Conservation (phyloP, 2,329 filamentous ascomycete genomes). For the Coniella lustricola region DNA sequence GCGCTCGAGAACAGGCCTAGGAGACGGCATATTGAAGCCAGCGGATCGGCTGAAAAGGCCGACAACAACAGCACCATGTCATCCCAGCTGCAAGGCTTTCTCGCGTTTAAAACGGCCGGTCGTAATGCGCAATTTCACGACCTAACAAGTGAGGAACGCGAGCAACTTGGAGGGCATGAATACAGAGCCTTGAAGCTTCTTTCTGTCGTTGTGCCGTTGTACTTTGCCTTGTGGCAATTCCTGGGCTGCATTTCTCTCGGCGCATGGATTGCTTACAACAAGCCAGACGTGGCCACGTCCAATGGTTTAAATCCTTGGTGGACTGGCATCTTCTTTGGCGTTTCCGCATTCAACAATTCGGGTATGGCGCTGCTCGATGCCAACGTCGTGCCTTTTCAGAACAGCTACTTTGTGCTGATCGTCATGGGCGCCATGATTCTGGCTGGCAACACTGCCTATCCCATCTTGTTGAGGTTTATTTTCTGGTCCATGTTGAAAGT, state of each 20-base stretch:
- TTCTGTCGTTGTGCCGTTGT: conserved; percentile 41
- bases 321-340: conserved; percentile 54
- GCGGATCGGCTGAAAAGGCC: not conserved
- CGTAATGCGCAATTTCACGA: conserved; percentile 43
- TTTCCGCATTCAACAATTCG: conserved; percentile 57
- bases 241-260: conserved; percentile 34
- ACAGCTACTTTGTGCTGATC: conserved; percentile 42
- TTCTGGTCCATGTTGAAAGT: conserved; percentile 46
- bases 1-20: not conserved
- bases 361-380: conserved; percentile 61
- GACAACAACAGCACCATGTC: conserved; percentile 7
- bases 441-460: conserved; percentile 61
- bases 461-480: conserved; percentile 53
- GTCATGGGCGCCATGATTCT: conserved; percentile 52
- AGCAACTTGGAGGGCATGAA: conserved; percentile 44
- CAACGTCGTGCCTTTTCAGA: conserved; percentile 57
- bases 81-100: conserved; percentile 25
- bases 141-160: conserved; percentile 39
- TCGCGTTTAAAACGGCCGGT: conserved; percentile 25
- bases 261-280: conserved; percentile 49
- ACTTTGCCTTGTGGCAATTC: conserved; percentile 38
- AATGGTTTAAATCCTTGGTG: conserved; percentile 62
- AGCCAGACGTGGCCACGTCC: conserved; percentile 36
- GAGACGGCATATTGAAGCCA: not conserved
- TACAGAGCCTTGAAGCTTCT: conserved; percentile 44